Evolutionary conservation across 176 grass and related monocot species (phyloP).

Genomic region (bread wheat (Triticum aestivum)): DNA sequence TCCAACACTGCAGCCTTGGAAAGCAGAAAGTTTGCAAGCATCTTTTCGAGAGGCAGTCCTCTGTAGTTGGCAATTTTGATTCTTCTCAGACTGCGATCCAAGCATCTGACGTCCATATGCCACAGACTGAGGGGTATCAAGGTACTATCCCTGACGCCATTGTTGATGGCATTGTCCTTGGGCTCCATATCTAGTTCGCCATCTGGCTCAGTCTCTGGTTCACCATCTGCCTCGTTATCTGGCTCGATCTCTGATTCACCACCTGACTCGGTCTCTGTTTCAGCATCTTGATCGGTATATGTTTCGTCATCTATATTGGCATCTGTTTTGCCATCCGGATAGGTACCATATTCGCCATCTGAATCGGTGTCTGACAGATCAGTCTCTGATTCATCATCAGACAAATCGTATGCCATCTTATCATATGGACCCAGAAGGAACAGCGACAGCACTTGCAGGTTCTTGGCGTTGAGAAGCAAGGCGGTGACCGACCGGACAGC

Average conservation of each 20-base stretch:
- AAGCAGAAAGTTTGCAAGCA: constrained; percentile 12
- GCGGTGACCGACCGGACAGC: background rate
- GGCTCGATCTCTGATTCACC: background rate
- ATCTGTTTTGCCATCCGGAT: background rate
- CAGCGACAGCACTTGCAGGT: background rate
- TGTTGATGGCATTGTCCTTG: background rate
- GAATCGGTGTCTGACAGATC: too few species aligned
- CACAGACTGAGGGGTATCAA: background rate
- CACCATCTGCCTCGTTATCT: background rate
- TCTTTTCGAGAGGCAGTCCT: background rate
- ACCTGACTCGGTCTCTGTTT: background rate
- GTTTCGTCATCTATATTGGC: background rate
- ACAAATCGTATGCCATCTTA: background rate
- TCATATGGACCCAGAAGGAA: background rate
- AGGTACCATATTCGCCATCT: background rate
- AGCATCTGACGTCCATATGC: background rate
- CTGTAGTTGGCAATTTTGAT: background rate
- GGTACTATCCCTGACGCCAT: background rate
- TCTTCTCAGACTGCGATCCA: background rate
- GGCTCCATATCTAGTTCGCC: background rate
- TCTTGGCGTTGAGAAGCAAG: background rate
- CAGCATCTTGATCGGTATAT: background rate
- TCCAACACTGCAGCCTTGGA: constrained; percentile 6
- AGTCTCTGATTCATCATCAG: background rate
- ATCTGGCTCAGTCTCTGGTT: background rate